Base-by-base conservation (phyloP, 164 flowering plant genomes). In the Hamamelis virginiana region DNA sequence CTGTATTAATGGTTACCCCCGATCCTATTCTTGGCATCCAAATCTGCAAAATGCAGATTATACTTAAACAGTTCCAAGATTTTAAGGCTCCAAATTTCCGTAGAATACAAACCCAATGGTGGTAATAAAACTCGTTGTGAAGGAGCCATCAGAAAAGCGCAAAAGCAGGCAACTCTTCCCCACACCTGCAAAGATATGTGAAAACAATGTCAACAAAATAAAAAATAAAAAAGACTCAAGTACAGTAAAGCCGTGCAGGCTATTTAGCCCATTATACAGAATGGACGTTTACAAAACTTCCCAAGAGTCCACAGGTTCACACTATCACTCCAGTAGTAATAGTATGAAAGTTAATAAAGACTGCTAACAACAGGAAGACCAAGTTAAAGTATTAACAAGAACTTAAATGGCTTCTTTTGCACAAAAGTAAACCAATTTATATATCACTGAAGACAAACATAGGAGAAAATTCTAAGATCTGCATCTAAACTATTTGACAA, bases 121-220 rank as follows among this genome's bases (percentile, higher is more conserved):
- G 61, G 80, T 77, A 27, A 77, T 77, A 52, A 77, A 77, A 67
- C 80, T 77, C 61, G 80, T 77, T 1, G 80, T 77, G 66, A 77
- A 77, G 65, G 80, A 77, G 44, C 80, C 80, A 73, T 77, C 80
- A 18, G 80, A 77, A 47, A 77, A 77, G 10, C 77, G 71, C 65
- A 77, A 48, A 63, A 77, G 77, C 69, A 77, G 57, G 60, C 77
- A 74, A 77, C 80, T 77, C 75, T 74, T 77, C 43, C 80, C 80
- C 65, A 77, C 80, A 73, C 80, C 80, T 77, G 72, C 60, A 70
- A 15, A 43, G 23, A 67, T 8, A 38, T 27, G 27, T 57, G 14
- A 57, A 23, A 15, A 57, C 16, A 23, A 57, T 57, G n/a, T 9
- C 10, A 10, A 57, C 6, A 57, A 57, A 57, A 27, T 5, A 12